Conservation (phyloP, 306 rosid genomes). For the Sicyos baderoa region DNA sequence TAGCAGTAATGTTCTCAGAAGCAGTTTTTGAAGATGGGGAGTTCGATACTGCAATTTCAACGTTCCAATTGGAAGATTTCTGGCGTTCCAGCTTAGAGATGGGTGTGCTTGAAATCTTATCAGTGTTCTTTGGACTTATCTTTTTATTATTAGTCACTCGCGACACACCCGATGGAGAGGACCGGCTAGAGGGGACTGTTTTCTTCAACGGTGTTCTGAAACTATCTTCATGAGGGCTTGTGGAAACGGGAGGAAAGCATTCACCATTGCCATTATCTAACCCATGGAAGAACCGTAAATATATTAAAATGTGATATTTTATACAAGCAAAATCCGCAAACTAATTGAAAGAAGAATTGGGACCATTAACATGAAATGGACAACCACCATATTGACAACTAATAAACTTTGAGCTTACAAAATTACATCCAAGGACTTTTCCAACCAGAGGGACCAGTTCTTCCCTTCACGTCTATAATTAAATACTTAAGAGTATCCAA, state of each 20-base stretch:
- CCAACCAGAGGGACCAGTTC: background rate
- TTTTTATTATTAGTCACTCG: slow-evolving; percentile 33
- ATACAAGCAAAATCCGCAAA: slow-evolving; percentile 9
- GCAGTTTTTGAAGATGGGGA: slow-evolving; percentile 30
- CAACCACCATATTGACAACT: slow-evolving; percentile 4
- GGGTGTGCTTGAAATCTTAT: slow-evolving; percentile 35
- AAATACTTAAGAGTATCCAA: background rate
- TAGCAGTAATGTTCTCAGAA: slow-evolving; percentile 34
- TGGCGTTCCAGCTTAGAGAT: slow-evolving; percentile 35
- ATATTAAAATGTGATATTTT: slow-evolving; percentile 18
- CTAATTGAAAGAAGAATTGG: slow-evolving; percentile 2
- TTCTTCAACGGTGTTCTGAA: slow-evolving; percentile 48
- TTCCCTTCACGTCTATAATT: background rate
- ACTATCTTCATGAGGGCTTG: slow-evolving; percentile 31
- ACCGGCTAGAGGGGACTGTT: slow-evolving; percentile 47
- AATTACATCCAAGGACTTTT: background rate
- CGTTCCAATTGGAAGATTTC: slow-evolving; percentile 37
- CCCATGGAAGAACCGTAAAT: slow-evolving; percentile 22
- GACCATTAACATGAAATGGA: slow-evolving; percentile 9
- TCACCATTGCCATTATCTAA: slow-evolving; percentile 44
- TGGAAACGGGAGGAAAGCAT: slow-evolving; percentile 29
- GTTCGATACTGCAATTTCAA: slow-evolving; percentile 36
- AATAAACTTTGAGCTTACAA: background rate
- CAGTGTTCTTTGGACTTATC: slow-evolving; percentile 29
- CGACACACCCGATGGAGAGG: slow-evolving; percentile 50